Evolutionary conservation across 2,329 filamentous ascomycete genomes (phyloP), one percentile per base, ranked within the genome.

Genomic region (Leptographium flavum): DNA sequence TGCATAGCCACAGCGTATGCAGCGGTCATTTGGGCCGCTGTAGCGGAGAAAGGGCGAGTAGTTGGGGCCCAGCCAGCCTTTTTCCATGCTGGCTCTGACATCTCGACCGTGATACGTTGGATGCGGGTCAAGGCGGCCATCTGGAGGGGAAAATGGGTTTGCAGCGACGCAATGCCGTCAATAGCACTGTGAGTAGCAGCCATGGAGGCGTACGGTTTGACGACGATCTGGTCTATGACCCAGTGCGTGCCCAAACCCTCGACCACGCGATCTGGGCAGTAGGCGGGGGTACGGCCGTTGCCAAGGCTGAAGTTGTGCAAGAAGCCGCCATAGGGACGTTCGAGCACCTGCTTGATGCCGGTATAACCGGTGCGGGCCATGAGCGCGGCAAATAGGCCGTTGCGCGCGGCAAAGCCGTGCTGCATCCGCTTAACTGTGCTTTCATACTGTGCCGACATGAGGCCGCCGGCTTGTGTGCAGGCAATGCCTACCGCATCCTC

Each of bases 341-440:
- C 64, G 39, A 59, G 65, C 1, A 65, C 61, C 36, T 59, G 58
- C 43, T 64, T 60, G 49, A 68, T 68, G 0, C 65, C 66, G 1
- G 56, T 52, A 47, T 69, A 70, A 2, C 59, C 61, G 1, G 54
- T 53, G 23, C 55, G 51, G 2, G 63, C 62, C 27, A 69, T 48
- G 3, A 68, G 44, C 0, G 63, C 58, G 0, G 54, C 62, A 15
- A 68, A 57, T 0, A 69, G 56, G 1, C 65, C 65, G 46, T 63
- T 67, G 7, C 65, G 58, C 6, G 65, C 59, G 0, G 65, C 64
- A 48, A 69, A 69, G 5, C 59, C 65, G 47, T 69, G 66, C 50
- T 69, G 65, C 60, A 68, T 64, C 2, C 64, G 60, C 52, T 69
- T 70, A 1, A 62, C 58, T 47, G 62, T 59, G n/a, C 60, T 59